Conservation (phyloP, 2,329 filamentous ascomycete species). For the Ceratocystis ficicola region DNA sequence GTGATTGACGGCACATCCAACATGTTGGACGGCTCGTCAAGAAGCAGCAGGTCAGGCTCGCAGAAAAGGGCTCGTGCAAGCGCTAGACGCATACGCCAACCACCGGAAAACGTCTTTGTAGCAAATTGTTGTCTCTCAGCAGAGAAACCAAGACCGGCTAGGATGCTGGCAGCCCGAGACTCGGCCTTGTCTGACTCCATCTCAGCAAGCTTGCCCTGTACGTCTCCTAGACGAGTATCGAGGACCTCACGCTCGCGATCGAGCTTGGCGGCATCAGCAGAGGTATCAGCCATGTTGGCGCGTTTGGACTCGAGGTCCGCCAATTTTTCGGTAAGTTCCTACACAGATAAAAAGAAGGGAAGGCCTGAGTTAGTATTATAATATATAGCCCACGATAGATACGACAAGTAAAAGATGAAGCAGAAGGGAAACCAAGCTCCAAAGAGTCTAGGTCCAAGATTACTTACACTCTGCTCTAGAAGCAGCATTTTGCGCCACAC, state of each 20-base stretch:
- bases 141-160: slow-evolving; percentile 94
- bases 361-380: not conserved
- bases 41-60: slow-evolving; percentile 86
- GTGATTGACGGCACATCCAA: slow-evolving; percentile 99
- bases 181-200: slow-evolving; percentile 99
- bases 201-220: slow-evolving; percentile 83
- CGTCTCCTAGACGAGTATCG: slow-evolving; percentile 79
- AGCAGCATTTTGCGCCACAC: slow-evolving; percentile 96
- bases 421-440: not conserved
- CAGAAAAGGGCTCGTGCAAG: slow-evolving; percentile 93
- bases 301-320: slow-evolving; percentile 66
- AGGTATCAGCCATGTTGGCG: slow-evolving; percentile 75
- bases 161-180: slow-evolving; percentile 84
- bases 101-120: slow-evolving; percentile 96
- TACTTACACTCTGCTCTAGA: slow-evolving; percentile 66
- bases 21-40: slow-evolving; percentile 99
- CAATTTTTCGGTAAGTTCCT: slow-evolving; percentile 68
- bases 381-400: not conserved
- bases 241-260: slow-evolving; percentile 82
- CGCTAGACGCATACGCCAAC: slow-evolving; percentile 97
- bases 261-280: slow-evolving; percentile 70
- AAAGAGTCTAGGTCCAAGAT: no score
- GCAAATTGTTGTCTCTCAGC: slow-evolving; percentile 80
- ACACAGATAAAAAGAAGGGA: not conserved
- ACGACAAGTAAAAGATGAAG: not conserved